phyloP scores from a whole-genome alignment of 2,329 filamentous ascomycete genomes.

The Pseudohalonectria lignicola region DNA sequence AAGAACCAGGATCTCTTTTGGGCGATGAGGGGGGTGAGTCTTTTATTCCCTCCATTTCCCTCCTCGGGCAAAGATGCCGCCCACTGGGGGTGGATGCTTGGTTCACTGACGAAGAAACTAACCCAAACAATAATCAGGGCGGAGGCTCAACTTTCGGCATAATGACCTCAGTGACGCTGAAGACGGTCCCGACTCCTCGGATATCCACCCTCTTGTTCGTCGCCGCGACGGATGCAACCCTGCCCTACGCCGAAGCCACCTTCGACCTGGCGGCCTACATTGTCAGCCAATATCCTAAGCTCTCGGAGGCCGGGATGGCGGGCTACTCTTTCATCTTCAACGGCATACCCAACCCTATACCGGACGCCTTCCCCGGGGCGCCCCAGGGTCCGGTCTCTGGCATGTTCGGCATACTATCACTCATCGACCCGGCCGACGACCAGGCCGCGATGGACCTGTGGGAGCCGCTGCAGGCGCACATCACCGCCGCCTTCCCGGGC shows the following conservation, averaged over 20 bases:
- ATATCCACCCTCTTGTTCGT: constrained; percentile 14
- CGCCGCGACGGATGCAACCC: constrained; percentile 10
- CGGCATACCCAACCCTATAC: constrained; percentile 19
- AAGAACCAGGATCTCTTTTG: constrained; percentile 48
- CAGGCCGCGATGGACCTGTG: constrained; percentile 1
- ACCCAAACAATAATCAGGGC: too few relatives aligned
- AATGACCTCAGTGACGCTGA: constrained; percentile 45
- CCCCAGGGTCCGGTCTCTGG: constrained; percentile 18
- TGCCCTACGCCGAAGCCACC: not conserved
- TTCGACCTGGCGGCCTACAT: constrained; percentile 35
- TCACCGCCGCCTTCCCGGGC: constrained; percentile 8
- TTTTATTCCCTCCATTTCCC: too few relatives aligned
- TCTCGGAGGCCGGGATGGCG: constrained; percentile 37
- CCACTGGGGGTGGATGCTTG: too few relatives aligned
- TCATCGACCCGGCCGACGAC: constrained; percentile 1
- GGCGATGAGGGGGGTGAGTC: constrained; percentile 45
- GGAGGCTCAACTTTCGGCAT: constrained; percentile 52
- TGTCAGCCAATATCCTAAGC: constrained; percentile 30
- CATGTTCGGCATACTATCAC: constrained; percentile 8
- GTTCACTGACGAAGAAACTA: not conserved
- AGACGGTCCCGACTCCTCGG: constrained; percentile 32
- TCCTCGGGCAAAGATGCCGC: not conserved
- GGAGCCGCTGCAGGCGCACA: constrained; percentile 7
- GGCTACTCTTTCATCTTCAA: constrained; percentile 32
- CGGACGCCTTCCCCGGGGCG: constrained; percentile 10